A percentile compares a stretch with the other conserved stretches of the same genome.
phyloP scores from a whole-genome alignment of 306 rosid genomes.

The Vicia sativa region DNA sequence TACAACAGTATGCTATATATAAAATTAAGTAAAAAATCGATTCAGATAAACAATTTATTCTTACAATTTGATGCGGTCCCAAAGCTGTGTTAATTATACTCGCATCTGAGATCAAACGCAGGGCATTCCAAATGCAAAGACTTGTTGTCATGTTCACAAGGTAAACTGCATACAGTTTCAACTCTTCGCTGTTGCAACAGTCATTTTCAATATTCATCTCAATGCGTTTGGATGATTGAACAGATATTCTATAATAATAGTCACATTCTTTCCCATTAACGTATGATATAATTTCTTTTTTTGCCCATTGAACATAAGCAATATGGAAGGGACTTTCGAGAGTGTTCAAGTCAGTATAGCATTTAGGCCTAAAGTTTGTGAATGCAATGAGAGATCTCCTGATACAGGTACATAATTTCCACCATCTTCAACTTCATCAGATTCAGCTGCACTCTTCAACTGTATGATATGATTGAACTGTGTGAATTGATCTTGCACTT shows the following conservation, averaged over 20 bases:
- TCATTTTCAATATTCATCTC: background rate
- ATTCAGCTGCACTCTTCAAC: background rate
- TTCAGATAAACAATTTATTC: background rate
- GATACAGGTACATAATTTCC: conserved; percentile 35
- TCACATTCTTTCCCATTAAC: too few species aligned
- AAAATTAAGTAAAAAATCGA: background rate
- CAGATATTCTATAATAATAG: background rate
- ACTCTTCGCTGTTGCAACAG: background rate
- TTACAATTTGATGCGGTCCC: conserved; percentile 33
- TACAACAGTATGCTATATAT: too few species aligned
- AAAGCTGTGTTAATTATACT: conserved; percentile 37
- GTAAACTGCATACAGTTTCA: conserved; percentile 27
- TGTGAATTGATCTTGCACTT: background rate
- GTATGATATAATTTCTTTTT: too few species aligned
- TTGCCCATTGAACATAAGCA: conserved; percentile 34
- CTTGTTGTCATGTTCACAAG: conserved; percentile 39
- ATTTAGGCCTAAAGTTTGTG: conserved; percentile 40
- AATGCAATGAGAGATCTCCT: conserved; percentile 55
- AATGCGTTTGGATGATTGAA: background rate
- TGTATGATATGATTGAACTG: background rate
- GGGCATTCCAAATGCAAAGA: conserved; percentile 34
- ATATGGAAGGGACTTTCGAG: conserved; percentile 27
- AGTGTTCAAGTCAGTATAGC: conserved; percentile 37
- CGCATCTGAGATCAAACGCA: conserved; percentile 14
- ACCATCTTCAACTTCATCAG: background rate